These are phyloP conservation scores for Aspergillus oerlinghausenensis DNA, from an alignment of 2,329 filamentous ascomycete genomes.

Conservation along the genomic window DNA sequence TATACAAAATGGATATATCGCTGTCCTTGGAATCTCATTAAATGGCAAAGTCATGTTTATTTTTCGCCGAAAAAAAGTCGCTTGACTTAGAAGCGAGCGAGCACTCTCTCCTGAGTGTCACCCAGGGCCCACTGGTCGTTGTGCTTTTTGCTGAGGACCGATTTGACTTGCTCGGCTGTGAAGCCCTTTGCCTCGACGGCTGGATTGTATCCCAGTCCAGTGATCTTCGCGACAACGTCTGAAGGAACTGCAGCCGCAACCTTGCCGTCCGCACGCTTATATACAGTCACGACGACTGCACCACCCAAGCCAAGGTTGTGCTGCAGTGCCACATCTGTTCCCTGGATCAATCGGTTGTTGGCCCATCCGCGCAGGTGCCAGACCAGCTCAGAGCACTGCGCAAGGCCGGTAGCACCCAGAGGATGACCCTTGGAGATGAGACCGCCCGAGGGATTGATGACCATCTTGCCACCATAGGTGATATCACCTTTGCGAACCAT, in stretches of 20 bases:
- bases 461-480: slow-evolving; percentile 76
- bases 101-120: slow-evolving; percentile 69
- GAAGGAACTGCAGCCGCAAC: slow-evolving; percentile 57
- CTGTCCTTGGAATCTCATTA: not conserved
- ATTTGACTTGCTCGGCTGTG: slow-evolving; percentile 67
- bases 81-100: slow-evolving; percentile 55
- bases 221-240: slow-evolving; percentile 60
- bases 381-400: slow-evolving; percentile 89
- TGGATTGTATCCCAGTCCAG: slow-evolving; percentile 81
- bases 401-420: slow-evolving; percentile 87
- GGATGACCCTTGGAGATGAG: slow-evolving; percentile 96
- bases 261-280: slow-evolving; percentile 75
- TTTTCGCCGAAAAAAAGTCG: not conserved
- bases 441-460: slow-evolving; percentile 91
- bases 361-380: slow-evolving; percentile 97
- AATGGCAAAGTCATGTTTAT: not conserved
- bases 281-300: slow-evolving; percentile 84
- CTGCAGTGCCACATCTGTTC: slow-evolving; percentile 72
- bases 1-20: not conserved
- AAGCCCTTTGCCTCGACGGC: slow-evolving; percentile 86
- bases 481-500: slow-evolving; percentile 83
- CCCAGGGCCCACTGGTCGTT: slow-evolving; percentile 71
- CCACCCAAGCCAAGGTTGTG: slow-evolving; percentile 92
- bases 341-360: slow-evolving; percentile 71
- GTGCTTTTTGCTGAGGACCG: slow-evolving; percentile 65